Base-by-base conservation (phyloP, 179 eudicot genomes). In the Spergularia azorica region DNA sequence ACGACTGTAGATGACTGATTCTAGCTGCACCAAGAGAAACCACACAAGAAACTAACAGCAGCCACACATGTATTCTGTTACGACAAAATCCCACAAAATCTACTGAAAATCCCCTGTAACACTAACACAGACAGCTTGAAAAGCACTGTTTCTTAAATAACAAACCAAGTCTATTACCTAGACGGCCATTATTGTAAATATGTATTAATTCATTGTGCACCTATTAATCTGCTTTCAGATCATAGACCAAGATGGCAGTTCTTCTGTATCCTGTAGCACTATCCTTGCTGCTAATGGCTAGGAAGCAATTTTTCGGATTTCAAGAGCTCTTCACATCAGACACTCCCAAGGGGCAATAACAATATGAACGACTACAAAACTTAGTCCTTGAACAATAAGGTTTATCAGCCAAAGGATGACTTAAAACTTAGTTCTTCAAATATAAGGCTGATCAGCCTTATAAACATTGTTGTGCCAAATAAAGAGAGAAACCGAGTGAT, bases 181-280 rank as follows among this genome's bases (percentile, higher is more conserved):
- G 21, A 63, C 15, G 13, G 17, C 10, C n/a, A 43, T 36, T 17
- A 3, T 13, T 20, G 17, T 15, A 32, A 16, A 41, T 17, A 4
- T 16, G 54, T 52, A 46, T 64, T 73, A 52, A 73, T 79, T 39
- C 63, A 0, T 76, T 52, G 36, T 41, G 70, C 60, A 2, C 12
- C 12, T 59, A 32, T 66, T 16, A 67, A 51, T 71, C 71, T 75
- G 38, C 54, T 85, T 83, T 78, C 86, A 82, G 84, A 70, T 81
- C 81, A 72, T 73, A 71, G 77, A 18, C 59, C 85, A 78, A 66
- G 76, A 71, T 58, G 81, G 74, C 64, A 15, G 17, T 79, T 80
- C 69, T 83, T 86, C 84, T 13, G 43, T 21, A 83, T 85, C 57
- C 84, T 79, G 51, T 87, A 83, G 81, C 77, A 56, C 62, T 82